phyloP scores from a whole-genome alignment of 768 basidiomycete species.

The Chalciporus chontae region DNA sequence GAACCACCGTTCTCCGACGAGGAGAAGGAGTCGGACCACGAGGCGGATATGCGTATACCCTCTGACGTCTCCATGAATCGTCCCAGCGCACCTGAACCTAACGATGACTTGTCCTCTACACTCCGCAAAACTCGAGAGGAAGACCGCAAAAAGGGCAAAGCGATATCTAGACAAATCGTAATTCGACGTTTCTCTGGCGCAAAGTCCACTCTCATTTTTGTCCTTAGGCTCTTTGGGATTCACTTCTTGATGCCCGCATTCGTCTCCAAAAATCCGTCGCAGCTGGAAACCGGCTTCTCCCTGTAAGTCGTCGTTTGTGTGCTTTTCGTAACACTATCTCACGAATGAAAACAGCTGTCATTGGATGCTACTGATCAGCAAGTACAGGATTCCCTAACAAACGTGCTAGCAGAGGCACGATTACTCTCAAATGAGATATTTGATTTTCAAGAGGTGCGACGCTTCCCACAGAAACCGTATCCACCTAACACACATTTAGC shows the following conservation, averaged over 20 bases:
- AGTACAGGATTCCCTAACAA: constrained; percentile 44
- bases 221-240: constrained; percentile 76
- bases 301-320: constrained; percentile 38
- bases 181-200: constrained; percentile 27
- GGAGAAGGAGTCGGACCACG: constrained; percentile 13
- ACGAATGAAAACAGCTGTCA: constrained; percentile 31
- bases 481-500: constrained; percentile 33
- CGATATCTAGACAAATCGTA: constrained; percentile 81
- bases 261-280: constrained; percentile 78
- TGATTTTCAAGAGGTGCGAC: constrained; percentile 61
- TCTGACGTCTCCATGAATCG: constrained; percentile 16
- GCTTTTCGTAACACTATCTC: constrained; percentile 5
- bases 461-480: constrained; percentile 3
- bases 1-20: constrained; percentile 8
- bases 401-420: constrained; percentile 58
- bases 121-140: constrained; percentile 60
- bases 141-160: constrained; percentile 79
- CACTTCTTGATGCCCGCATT: constrained; percentile 86
- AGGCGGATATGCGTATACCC: constrained; percentile 1
- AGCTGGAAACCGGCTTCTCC: constrained; percentile 63
- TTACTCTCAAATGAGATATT: constrained; percentile 64
- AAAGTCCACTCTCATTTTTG: constrained; percentile 3
- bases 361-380: constrained; percentile 30
- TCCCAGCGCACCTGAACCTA: constrained; percentile 1
- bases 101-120: constrained; percentile 46